These are phyloP conservation scores for Coprinopsis cinerea DNA, from an alignment of 768 basidiomycete genomes.

Conservation along the genomic window DNA sequence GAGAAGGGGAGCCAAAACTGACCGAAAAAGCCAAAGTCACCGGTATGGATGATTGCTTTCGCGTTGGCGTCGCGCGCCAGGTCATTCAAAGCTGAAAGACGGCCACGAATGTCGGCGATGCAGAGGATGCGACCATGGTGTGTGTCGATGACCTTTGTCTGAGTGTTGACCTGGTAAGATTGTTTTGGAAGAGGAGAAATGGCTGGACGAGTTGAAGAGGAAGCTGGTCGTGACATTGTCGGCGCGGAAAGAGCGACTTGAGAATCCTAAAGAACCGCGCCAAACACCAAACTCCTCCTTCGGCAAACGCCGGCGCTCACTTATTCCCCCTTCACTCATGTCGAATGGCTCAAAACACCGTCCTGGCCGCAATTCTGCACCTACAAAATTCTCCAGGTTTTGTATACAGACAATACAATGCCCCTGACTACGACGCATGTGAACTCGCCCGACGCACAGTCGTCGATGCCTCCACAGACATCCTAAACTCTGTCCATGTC, in stretches of 20 bases:
- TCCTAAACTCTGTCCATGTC: slow-evolving; percentile 48
- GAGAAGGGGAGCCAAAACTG: slow-evolving; percentile 18
- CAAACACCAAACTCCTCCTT: slow-evolving; percentile 12
- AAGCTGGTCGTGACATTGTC: slow-evolving; percentile 52
- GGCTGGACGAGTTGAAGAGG: slow-evolving; percentile 53
- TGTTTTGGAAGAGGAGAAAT: slow-evolving; percentile 49
- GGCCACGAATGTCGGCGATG: slow-evolving; percentile 89
- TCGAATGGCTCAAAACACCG: neutral
- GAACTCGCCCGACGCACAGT: slow-evolving; percentile 52
- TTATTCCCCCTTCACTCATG: neutral
- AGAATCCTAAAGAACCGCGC: neutral
- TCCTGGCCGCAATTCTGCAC: neutral
- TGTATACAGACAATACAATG: slow-evolving; percentile 13
- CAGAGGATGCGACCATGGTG: slow-evolving; percentile 86
- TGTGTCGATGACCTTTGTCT: slow-evolving; percentile 75
- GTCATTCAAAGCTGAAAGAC: slow-evolving; percentile 82
- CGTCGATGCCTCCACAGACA: slow-evolving; percentile 29
- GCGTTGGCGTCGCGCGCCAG: slow-evolving; percentile 86
- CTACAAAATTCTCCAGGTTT: neutral
- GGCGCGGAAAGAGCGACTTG: slow-evolving; percentile 9
- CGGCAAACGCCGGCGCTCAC: slow-evolving; percentile 17
- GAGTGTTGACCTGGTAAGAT: slow-evolving; percentile 52
- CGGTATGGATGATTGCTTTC: slow-evolving; percentile 92
- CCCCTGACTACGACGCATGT: slow-evolving; percentile 33
- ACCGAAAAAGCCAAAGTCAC: slow-evolving; percentile 99